Conservation (phyloP, 805 yeast species). For the Gaillardinia entomophila region DNA sequence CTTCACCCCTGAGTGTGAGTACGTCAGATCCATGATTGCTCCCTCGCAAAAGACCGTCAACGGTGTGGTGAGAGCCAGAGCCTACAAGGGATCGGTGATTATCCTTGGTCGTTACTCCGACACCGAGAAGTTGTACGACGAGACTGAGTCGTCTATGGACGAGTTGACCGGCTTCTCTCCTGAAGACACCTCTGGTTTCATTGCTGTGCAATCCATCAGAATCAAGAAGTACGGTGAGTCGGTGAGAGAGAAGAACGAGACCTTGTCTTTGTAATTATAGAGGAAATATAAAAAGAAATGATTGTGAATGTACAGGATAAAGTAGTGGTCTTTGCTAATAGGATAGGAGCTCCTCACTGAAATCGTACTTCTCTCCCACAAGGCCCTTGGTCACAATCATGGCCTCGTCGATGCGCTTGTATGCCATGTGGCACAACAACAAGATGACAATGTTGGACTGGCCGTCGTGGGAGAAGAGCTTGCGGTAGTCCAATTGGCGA, state of each 20-base stretch:
- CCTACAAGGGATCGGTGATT: conserved; percentile 82
- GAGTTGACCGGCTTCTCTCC: conserved; percentile 98
- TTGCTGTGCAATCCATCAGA: conserved; percentile 96
- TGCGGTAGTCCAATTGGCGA: conserved; percentile 17
- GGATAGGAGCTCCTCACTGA: conserved; percentile 5
- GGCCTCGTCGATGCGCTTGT: conserved; percentile 23
- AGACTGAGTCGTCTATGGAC: conserved; percentile 98
- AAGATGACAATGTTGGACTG: conserved; percentile 20
- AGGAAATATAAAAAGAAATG: neutral
- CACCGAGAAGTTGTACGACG: conserved; percentile 95
- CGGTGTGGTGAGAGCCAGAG: conserved; percentile 90
- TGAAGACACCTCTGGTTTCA: conserved; percentile 94
- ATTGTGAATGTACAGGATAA: neutral
- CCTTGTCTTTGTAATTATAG: conserved; percentile 36
- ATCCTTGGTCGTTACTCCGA: conserved; percentile 92
- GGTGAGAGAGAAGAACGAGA: conserved; percentile 72
- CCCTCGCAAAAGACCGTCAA: conserved; percentile 95
- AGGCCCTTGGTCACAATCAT: conserved; percentile 22
- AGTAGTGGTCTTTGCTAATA: neutral
- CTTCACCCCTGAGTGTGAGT: conserved; percentile 98
- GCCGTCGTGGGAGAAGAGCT: conserved; percentile 26
- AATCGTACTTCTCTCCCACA: conserved; percentile 31
- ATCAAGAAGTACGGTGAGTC: conserved; percentile 97
- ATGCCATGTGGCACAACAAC: conserved; percentile 23
- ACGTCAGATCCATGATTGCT: conserved; percentile 84